Evolutionary conservation across 2,329 filamentous ascomycete species (phyloP).

Genomic region (Pseudocercospora fijiensis): DNA sequence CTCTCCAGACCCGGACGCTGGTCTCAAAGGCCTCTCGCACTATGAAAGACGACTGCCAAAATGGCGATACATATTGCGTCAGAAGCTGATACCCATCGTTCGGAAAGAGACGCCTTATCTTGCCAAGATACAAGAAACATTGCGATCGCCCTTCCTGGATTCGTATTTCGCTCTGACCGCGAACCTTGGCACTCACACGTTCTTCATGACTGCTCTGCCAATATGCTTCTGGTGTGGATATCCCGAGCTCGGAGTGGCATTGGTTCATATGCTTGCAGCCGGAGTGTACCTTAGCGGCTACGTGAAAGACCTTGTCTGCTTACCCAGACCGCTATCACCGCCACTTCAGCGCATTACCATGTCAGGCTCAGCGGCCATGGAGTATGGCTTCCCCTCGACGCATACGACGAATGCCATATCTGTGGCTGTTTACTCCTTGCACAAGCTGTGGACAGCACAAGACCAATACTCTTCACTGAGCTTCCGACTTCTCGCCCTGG

Average conservation of each 20-base stretch:
- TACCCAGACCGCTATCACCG: slow-evolving; percentile 87
- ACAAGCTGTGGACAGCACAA: slow-evolving; percentile 66
- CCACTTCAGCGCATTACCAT: slow-evolving; percentile 93
- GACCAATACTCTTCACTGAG: slow-evolving; percentile 56
- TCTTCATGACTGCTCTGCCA: slow-evolving; percentile 94
- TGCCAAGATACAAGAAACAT: slow-evolving; percentile 74
- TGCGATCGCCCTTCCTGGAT: slow-evolving; percentile 82
- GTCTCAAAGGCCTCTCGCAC: slow-evolving; percentile 71
- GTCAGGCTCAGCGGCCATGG: slow-evolving; percentile 90
- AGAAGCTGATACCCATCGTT: slow-evolving; percentile 78
- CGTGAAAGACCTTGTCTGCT: slow-evolving; percentile 88
- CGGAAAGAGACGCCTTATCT: slow-evolving; percentile 95
- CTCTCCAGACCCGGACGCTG: slow-evolving; percentile 60
- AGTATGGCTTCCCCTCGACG: slow-evolving; percentile 96
- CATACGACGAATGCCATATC: slow-evolving; percentile 97
- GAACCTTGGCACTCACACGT: slow-evolving; percentile 95
- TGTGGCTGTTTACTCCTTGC: slow-evolving; percentile 79
- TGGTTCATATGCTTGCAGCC: slow-evolving; percentile 62
- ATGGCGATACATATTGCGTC: slow-evolving; percentile 86
- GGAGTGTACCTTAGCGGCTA: slow-evolving; percentile 75
- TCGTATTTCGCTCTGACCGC: slow-evolving; percentile 96
- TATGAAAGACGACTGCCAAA: slow-evolving; percentile 66
- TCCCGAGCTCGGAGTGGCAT: slow-evolving; percentile 75
- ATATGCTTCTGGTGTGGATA: slow-evolving; percentile 97
- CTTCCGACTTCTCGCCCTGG: slow-evolving; percentile 43